phyloP scores from a whole-genome alignment of 805 yeast species.

The Yarrowia alimentaria region DNA sequence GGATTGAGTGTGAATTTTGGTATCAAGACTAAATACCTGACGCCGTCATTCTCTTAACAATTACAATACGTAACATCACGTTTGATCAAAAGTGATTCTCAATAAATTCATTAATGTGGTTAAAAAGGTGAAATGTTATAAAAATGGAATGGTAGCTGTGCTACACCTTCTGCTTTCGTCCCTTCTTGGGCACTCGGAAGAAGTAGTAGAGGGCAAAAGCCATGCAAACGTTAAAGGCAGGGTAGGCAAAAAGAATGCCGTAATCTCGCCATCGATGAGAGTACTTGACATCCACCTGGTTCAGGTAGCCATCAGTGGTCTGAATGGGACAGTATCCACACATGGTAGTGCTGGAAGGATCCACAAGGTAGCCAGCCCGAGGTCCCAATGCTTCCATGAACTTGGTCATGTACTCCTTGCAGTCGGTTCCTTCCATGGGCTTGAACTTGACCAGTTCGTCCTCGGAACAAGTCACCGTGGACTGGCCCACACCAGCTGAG shows the following conservation, averaged over 20 bases:
- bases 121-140: neutral
- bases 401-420: conserved; percentile 52
- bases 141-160: neutral
- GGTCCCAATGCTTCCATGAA: conserved; percentile 42
- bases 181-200: conserved; percentile 61
- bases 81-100: too few species aligned
- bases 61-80: too few species aligned
- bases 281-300: conserved; percentile 37
- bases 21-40: too few species aligned
- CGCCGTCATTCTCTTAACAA: too few species aligned
- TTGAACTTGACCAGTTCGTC: conserved; percentile 50
- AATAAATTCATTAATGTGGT: neutral
- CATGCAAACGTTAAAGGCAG: conserved; percentile 47
- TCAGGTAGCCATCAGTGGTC: conserved; percentile 60
- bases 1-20: too few species aligned
- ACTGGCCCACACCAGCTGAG: conserved; percentile 48
- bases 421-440: conserved; percentile 60
- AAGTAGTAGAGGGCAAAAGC: conserved; percentile 57
- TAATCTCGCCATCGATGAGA: conserved; percentile 54
- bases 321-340: conserved; percentile 63
- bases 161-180: conserved; percentile 19
- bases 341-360: conserved; percentile 45
- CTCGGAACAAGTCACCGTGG: conserved; percentile 48
- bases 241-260: conserved; percentile 55
- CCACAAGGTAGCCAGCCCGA: conserved; percentile 47